Conservation (phyloP, 805 yeast genomes). For the Nakazawaea siamensis region DNA sequence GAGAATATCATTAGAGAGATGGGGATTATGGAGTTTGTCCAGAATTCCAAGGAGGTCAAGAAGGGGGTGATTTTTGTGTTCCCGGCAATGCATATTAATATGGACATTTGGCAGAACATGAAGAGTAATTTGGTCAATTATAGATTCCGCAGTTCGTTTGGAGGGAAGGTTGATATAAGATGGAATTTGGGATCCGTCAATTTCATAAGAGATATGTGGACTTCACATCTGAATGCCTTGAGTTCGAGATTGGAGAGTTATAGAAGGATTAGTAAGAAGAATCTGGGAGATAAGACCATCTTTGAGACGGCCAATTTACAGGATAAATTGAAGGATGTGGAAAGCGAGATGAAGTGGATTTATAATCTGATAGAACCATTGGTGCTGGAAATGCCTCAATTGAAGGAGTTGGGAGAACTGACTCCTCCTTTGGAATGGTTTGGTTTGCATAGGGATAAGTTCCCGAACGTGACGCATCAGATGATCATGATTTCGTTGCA, state of each 20-base stretch:
- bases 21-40: constrained; percentile 46
- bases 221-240: constrained; percentile 71
- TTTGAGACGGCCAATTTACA: constrained; percentile 27
- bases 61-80: constrained; percentile 80
- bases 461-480: constrained; percentile 86
- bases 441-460: constrained; percentile 79
- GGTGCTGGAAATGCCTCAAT: constrained; percentile 78
- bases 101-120: constrained; percentile 64
- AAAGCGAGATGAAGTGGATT: constrained; percentile 34
- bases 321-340: constrained; percentile 38
- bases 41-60: constrained; percentile 44
- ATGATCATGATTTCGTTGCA: constrained; percentile 67
- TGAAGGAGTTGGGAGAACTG: constrained; percentile 89
- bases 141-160: constrained; percentile 64
- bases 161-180: constrained; percentile 81
- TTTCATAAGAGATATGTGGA: constrained; percentile 88
- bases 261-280: constrained; percentile 17
- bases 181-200: constrained; percentile 94
- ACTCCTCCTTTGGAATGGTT: constrained; percentile 99
- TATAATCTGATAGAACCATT: constrained; percentile 71
- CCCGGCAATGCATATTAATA: constrained; percentile 66
- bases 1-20: constrained; percentile 32
- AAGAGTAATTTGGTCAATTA: constrained; percentile 53
- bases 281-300: constrained; percentile 23
- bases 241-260: constrained; percentile 45